Conservation (phyloP, 2,329 filamentous ascomycete species). For the Botrytis paeoniae region DNA sequence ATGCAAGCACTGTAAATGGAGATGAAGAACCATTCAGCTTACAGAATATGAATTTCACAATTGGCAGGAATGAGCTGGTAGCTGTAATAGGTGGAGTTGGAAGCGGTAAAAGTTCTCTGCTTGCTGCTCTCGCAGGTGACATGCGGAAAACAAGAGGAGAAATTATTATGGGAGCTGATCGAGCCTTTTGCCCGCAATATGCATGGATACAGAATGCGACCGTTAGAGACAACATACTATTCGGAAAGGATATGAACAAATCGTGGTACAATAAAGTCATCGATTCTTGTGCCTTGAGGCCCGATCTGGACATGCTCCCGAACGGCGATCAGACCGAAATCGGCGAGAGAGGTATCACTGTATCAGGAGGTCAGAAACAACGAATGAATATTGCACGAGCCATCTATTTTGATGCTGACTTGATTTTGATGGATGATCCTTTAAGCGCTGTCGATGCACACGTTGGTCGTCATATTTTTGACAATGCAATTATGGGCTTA, state of each 20-base stretch:
- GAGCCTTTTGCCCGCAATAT: slow-evolving; percentile 93
- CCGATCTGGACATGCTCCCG: slow-evolving; percentile 91
- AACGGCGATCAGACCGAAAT: slow-evolving; percentile 88
- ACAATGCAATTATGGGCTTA: slow-evolving; percentile 87
- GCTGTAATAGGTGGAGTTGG: slow-evolving; percentile 89
- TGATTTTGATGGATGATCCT: slow-evolving; percentile 68
- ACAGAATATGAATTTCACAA: slow-evolving; percentile 61
- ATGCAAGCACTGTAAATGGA: slow-evolving; percentile 55
- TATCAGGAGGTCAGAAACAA: slow-evolving; percentile 94
- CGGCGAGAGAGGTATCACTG: slow-evolving; percentile 90
- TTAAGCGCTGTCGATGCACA: slow-evolving; percentile 68
- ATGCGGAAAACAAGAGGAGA: slow-evolving; percentile 81
- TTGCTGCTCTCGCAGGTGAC: slow-evolving; percentile 86
- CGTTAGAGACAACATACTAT: slow-evolving; percentile 84
- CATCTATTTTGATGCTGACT: slow-evolving; percentile 67
- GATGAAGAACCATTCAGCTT: slow-evolving; percentile 67
- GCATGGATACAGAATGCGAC: slow-evolving; percentile 96
- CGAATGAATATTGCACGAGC: slow-evolving; percentile 87
- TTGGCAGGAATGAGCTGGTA: slow-evolving; percentile 72
- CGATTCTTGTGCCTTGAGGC: slow-evolving; percentile 72
- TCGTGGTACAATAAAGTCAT: slow-evolving; percentile 68
- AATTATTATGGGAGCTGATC: slow-evolving; percentile 70
- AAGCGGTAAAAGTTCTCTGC: slow-evolving; percentile 83
- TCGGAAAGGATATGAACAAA: slow-evolving; percentile 74
- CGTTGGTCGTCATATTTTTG: slow-evolving; percentile 76